Conservation (phyloP, 768 basidiomycete species). For the Tephrocybe rancida region DNA sequence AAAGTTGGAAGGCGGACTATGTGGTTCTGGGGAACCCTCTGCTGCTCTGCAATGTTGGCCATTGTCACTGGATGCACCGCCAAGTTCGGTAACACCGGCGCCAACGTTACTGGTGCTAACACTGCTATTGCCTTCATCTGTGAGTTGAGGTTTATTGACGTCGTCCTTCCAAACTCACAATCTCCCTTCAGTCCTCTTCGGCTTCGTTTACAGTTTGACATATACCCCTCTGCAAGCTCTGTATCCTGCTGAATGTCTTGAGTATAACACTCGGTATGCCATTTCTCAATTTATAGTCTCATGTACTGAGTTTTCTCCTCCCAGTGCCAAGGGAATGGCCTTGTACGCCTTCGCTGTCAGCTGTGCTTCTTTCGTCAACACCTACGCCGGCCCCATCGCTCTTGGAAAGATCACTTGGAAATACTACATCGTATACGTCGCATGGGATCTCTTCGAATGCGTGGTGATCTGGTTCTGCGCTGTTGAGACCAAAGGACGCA, state of each 20-base stretch:
- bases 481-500: conserved; percentile 44
- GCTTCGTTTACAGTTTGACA: conserved; percentile 53
- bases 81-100: conserved; percentile 35
- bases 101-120: conserved; percentile 41
- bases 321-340: conserved; percentile 63
- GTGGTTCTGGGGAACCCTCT: conserved; percentile 51
- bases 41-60: conserved; percentile 38
- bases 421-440: conserved; percentile 42
- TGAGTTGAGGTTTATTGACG: conserved; percentile 19
- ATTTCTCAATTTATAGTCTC: neutral
- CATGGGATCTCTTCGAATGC: conserved; percentile 42
- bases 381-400: conserved; percentile 47
- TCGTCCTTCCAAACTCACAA: neutral
- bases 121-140: conserved; percentile 49
- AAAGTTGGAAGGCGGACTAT: conserved; percentile 45
- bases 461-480: conserved; percentile 38
- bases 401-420: conserved; percentile 38
- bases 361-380: conserved; percentile 49
- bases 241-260: conserved; percentile 57
- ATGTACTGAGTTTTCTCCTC: neutral
- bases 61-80: conserved; percentile 47
- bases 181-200: conserved; percentile 48
- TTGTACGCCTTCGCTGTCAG: conserved; percentile 47
- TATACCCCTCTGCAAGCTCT: conserved; percentile 64
- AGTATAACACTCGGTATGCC: conserved; percentile 50